phyloP scores from a whole-genome alignment of 2,329 filamentous ascomycete species.

The Chaetomium sp. region DNA sequence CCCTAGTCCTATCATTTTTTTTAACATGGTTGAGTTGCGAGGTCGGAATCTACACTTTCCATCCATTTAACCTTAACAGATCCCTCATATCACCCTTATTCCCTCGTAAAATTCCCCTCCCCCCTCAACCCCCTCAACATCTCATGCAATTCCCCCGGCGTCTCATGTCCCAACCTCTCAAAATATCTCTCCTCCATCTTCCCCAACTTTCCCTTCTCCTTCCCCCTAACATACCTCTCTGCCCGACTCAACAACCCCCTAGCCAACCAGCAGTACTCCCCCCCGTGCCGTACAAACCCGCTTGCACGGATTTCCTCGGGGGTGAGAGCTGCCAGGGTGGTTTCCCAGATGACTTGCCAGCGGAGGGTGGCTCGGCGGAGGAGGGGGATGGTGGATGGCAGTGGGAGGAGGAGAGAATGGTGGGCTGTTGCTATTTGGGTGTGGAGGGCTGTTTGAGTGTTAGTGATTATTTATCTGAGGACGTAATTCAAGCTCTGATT shows the following conservation, averaged over 20 bases:
- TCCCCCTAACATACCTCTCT: neutral
- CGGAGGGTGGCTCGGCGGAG: constrained; percentile 5
- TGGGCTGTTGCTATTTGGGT: no score
- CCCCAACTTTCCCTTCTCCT: neutral
- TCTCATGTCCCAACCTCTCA: constrained; percentile 1
- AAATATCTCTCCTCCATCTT: neutral
- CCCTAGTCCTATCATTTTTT: no score
- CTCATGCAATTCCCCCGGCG: constrained; percentile 3
- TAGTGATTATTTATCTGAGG: no score
- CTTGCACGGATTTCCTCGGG: constrained; percentile 1
- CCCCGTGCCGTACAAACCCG: constrained; percentile 3
- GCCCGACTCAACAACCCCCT: neutral
- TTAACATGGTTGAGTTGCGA: neutral
- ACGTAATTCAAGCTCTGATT: no score
- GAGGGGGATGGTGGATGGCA: neutral
- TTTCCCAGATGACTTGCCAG: constrained; percentile 6
- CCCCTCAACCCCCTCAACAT: constrained; percentile 2
- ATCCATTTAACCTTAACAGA: neutral
- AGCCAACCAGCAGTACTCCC: constrained; percentile 8
- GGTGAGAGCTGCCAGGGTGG: neutral
- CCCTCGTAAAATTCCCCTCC: neutral
- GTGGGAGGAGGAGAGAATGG: no score
- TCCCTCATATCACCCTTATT: neutral
- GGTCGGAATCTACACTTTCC: neutral
- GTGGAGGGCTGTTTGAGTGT: no score